Percentiles rank a stretch among this genome's conserved stretches.
phyloP scores from a whole-genome alignment of 306 rosid genomes.

The Vigna angularis region DNA sequence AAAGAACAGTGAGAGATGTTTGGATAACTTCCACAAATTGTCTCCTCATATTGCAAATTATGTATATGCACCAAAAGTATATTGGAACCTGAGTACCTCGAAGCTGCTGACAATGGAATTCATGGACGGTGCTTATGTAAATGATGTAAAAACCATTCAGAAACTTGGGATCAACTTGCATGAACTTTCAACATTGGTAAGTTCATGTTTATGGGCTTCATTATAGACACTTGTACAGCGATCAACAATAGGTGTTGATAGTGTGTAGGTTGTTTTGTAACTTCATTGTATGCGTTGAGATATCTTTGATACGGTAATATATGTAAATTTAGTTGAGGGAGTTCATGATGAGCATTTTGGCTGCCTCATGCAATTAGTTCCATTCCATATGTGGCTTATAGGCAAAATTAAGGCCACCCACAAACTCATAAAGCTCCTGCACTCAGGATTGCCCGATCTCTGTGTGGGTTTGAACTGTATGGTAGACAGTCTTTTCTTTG shows the following conservation, averaged over 20 bases:
- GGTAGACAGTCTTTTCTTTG: neutral
- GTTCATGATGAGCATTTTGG: conserved; percentile 20
- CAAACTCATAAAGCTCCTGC: neutral
- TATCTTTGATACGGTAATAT: conserved; percentile 24
- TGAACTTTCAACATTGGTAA: conserved; percentile 88
- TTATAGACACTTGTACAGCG: conserved; percentile 21
- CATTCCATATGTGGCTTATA: conserved; percentile 7
- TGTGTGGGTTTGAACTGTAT: neutral
- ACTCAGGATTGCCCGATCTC: conserved; percentile 6
- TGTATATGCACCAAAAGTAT: conserved; percentile 86
- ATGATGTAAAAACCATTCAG: conserved; percentile 71
- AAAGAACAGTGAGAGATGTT: conserved; percentile 88
- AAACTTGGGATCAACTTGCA: conserved; percentile 74
- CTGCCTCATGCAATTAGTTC: conserved; percentile 23
- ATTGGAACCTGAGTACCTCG: conserved; percentile 85
- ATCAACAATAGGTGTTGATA: conserved; percentile 22
- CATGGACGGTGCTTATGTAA: conserved; percentile 85
- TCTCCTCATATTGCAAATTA: conserved; percentile 91
- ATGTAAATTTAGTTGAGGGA: conserved; percentile 25
- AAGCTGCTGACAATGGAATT: conserved; percentile 95
- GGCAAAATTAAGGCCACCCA: conserved; percentile 10
- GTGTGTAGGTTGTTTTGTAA: conserved; percentile 9
- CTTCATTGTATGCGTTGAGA: neutral
- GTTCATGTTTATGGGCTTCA: conserved; percentile 47
- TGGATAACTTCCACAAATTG: conserved; percentile 79